Percentiles rank a stretch among this genome's conserved stretches.
Conservation (phyloP, 1,284 basidiomycete genomes). For the Pholiota adiposa region DNA sequence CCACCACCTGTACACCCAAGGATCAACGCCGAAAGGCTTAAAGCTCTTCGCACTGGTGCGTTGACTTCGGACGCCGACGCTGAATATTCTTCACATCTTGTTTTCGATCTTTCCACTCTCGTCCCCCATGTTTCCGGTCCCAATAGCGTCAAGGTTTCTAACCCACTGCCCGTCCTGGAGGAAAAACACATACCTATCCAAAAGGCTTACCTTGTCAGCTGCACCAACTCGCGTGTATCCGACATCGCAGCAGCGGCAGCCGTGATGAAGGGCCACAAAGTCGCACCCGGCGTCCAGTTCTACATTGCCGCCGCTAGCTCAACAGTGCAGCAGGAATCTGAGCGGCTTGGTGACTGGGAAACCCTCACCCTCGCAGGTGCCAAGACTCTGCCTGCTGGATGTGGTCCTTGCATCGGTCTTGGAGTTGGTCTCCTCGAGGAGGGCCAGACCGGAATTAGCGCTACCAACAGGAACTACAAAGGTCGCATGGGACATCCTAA, state of each 20-base stretch:
- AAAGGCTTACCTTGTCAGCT: conserved; percentile 98
- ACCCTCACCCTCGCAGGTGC: conserved; percentile 87
- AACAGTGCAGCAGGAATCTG: conserved; percentile 89
- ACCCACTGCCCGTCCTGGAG: conserved; percentile 84
- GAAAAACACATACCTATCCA: conserved; percentile 82
- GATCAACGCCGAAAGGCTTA: conserved; percentile 79
- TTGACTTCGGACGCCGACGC: conserved; percentile 81
- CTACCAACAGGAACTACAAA: conserved; percentile 99
- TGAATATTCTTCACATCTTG: conserved; percentile 86
- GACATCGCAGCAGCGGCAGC: conserved; percentile 93
- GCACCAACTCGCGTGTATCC: conserved; percentile 96
- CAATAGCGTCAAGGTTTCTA: conserved; percentile 97
- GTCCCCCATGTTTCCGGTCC: conserved; percentile 97
- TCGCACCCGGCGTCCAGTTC: conserved; percentile 93
- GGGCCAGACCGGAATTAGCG: conserved; percentile 94
- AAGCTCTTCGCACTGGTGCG: conserved; percentile 60
- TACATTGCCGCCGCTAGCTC: conserved; percentile 97
- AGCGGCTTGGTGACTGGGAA: conserved; percentile 89
- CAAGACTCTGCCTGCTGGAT: conserved; percentile 92
- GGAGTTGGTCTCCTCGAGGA: conserved; percentile 93
- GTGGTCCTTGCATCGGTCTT: conserved; percentile 97
- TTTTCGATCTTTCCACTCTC: conserved; percentile 92
- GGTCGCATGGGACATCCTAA: conserved; percentile 97
- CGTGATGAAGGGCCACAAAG: conserved; percentile 84
- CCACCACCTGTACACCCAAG: conserved; percentile 85